Evolutionary conservation across 768 basidiomycete species (phyloP), one percentile per base, ranked within the genome.

Genomic region (Cantharellus anzutake): DNA sequence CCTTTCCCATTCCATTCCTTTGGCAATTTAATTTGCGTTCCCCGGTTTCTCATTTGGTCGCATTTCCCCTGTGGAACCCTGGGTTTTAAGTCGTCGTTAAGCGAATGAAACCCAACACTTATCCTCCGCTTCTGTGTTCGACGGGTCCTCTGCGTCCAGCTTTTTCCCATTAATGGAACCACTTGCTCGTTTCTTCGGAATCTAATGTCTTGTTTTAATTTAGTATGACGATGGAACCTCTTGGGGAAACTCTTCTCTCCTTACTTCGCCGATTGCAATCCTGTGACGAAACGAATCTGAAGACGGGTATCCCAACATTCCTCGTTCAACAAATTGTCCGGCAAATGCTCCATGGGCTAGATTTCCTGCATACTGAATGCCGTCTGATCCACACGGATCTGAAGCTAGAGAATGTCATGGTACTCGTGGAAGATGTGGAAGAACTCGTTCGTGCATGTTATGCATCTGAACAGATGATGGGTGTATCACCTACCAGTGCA

Each of bases 331-430:
- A 84, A 60, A 88, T 96, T 63, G 78, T 86, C 14, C 86, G 78
- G 70, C 92, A 96, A 69, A 75, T 94, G 53, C 76, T 96, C 51
- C 80, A 91, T 16, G 92, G 90, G 37, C 75, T 94, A 60, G 82
- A 92, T 68, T 96, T 92, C 69, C 79, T 96, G 7, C 92, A 96
- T 66, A 85, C 90, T 35, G 88, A 90, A 70, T 93, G 90, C 70
- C 81, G 87, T 67, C 78, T 94, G 44, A 88, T 93, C 37, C 92
- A 96, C 68, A 96, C 92, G 51, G 72, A 72, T 65, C 63, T 65
- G 42, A 93, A 96, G 71, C 92, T 91, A 59, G 92, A 96, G 75
- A 96, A 96, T 68, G 90, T 96, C 61, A 61, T 73, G 41, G 71
- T 73, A 60, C 70, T 69, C 57, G 70, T 72, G 60, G 60, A 60